A percentile compares a stretch with the other conserved stretches of the same genome.
These are phyloP conservation scores for Blastomyces silverae DNA, from an alignment of 2,329 filamentous ascomycete species.

Conservation along the genomic window DNA sequence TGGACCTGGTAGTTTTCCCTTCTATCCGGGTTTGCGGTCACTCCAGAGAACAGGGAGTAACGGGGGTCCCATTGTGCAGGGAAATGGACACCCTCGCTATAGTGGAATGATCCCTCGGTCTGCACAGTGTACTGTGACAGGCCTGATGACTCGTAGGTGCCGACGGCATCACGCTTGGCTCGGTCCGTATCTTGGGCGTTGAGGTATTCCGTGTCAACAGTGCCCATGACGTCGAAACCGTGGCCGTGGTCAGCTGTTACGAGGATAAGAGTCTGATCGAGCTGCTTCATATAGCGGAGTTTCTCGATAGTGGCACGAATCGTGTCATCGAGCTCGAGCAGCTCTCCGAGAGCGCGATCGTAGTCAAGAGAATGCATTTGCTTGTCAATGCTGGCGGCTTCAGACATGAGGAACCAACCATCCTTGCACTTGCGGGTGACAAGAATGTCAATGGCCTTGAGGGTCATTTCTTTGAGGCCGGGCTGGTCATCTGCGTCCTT, in stretches of 20 bases:
- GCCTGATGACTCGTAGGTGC: constrained; percentile 66
- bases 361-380: constrained; percentile 84
- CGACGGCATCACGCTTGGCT: constrained; percentile 67
- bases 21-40: constrained; percentile 65
- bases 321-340: constrained; percentile 80
- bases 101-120: constrained; percentile 50
- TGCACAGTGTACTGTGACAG: constrained; percentile 65
- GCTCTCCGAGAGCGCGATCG: constrained; percentile 74
- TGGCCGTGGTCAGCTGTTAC: constrained; percentile 86
- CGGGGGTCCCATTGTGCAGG: constrained; percentile 78
- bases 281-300: constrained; percentile 57
- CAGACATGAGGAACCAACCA: constrained; percentile 82
- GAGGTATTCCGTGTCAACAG: constrained; percentile 72
- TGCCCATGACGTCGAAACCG: constrained; percentile 80
- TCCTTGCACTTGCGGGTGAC: constrained; percentile 57
- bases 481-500: constrained; percentile 65
- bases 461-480: constrained; percentile 80
- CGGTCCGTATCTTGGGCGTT: constrained; percentile 58
- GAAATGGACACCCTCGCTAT: constrained; percentile 68
- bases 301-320: constrained; percentile 66
- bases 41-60: constrained; percentile 69
- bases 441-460: constrained; percentile 79
- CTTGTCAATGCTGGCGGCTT: constrained; percentile 81
- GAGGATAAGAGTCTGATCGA: constrained; percentile 70
- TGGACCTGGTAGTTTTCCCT: constrained; percentile 70